These are phyloP conservation scores for Pseudoneurospora amorphoporcata DNA, from an alignment of 495 filamentous ascomycete genomes.

Conservation along the genomic window DNA sequence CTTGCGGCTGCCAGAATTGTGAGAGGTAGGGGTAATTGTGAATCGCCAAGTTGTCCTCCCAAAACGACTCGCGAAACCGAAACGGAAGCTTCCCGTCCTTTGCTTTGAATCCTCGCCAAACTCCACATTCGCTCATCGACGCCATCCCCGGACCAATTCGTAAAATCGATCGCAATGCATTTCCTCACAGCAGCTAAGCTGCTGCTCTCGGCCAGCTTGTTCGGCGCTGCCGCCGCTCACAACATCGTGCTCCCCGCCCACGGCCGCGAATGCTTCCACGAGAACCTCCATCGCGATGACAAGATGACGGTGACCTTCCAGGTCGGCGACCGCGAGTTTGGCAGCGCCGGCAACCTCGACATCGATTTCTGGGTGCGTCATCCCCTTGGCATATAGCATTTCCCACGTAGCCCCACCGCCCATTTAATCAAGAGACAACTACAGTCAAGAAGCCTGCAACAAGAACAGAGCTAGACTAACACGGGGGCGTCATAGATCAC, in stretches of 20 bases:
- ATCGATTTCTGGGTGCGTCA: slow-evolving; percentile 91
- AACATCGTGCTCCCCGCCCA: slow-evolving; percentile 91
- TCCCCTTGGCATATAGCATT: slow-evolving; percentile 1
- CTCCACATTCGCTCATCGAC: slow-evolving; percentile 4
- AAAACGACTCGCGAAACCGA: slow-evolving; percentile 14
- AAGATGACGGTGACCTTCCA: slow-evolving; percentile 98
- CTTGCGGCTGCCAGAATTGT: not conserved
- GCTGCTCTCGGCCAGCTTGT: slow-evolving; percentile 51
- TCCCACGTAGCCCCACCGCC: not conserved
- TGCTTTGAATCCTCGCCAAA: slow-evolving; percentile 3
- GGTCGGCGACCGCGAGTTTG: slow-evolving; percentile 94
- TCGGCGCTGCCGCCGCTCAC: slow-evolving; percentile 62
- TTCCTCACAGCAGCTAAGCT: slow-evolving; percentile 38
- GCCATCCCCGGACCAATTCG: not conserved
- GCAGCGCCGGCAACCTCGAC: slow-evolving; percentile 86
- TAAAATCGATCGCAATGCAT: slow-evolving; percentile 16
- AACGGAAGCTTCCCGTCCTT: not conserved
- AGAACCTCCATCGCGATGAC: slow-evolving; percentile 83
- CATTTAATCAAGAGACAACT: not conserved
- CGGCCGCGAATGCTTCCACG: slow-evolving; percentile 94
- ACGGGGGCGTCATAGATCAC: slow-evolving; percentile 51
- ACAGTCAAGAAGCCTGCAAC: slow-evolving; percentile 5
- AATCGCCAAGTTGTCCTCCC: slow-evolving; percentile 22
- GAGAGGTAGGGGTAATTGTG: not conserved
- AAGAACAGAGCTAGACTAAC: not conserved